A percentile compares a stretch with the other conserved stretches of the same genome.
Conservation (phyloP, 805 yeast genomes). For the Candida schatavii region DNA sequence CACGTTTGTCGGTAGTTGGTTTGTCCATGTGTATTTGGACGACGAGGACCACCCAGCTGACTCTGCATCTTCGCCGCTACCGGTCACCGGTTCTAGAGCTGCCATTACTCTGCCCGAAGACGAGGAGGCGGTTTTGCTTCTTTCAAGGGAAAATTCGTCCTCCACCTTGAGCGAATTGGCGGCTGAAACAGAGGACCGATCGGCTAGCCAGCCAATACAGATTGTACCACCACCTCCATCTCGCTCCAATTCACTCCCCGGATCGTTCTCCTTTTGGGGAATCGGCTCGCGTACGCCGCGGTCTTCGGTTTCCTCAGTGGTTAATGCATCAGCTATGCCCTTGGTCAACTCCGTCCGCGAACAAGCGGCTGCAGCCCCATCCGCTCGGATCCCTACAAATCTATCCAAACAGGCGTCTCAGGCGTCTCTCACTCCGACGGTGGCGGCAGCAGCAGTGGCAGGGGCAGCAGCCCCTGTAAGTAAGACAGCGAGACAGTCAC, state of each 20-base stretch:
- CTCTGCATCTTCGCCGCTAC: slow-evolving; percentile 3
- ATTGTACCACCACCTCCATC: not conserved
- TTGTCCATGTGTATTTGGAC: slow-evolving; percentile 36
- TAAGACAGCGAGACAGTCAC: slow-evolving; percentile 5
- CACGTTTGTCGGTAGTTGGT: slow-evolving; percentile 44
- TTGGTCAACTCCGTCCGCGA: slow-evolving; percentile 3
- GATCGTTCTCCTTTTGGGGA: slow-evolving; percentile 42
- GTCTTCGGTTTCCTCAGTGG: slow-evolving; percentile 13
- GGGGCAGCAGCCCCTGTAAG: not conserved
- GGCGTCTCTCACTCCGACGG: not conserved
- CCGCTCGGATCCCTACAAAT: slow-evolving; percentile 2
- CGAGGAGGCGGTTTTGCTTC: slow-evolving; percentile 4
- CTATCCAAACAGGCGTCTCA: not conserved
- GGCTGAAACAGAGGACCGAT: not conserved
- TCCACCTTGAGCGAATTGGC: slow-evolving; percentile 1
- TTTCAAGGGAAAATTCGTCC: slow-evolving; percentile 5
- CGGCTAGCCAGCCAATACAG: not conserved
- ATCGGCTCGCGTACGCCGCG: slow-evolving; percentile 31
- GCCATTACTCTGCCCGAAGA: slow-evolving; percentile 15
- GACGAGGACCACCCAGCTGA: slow-evolving; percentile 25
- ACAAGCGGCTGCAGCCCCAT: not conserved
- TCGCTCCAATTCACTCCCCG: slow-evolving; percentile 19
- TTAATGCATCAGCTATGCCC: slow-evolving; percentile 11
- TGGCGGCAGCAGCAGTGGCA: not conserved
- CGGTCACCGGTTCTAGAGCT: slow-evolving; percentile 2